A percentile compares a stretch with the other conserved stretches of the same genome.
phyloP scores from a whole-genome alignment of 148 eudicot genomes.

The Mesembryanthemum crystallinum region DNA sequence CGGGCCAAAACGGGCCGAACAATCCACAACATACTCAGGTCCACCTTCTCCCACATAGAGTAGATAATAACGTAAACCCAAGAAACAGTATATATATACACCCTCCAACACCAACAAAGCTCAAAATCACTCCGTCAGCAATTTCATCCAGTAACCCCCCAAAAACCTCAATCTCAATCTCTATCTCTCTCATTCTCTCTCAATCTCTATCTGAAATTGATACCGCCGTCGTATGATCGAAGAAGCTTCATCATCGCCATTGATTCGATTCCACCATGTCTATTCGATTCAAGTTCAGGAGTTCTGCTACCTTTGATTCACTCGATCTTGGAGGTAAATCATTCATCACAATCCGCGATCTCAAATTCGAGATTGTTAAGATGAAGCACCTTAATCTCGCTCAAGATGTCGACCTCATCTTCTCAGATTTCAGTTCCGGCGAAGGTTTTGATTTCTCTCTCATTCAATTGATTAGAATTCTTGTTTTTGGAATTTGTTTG shows the following conservation, averaged over 20 bases:
- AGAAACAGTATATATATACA: not conserved
- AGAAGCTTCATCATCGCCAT: too few species aligned
- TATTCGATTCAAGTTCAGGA: conserved; percentile 57
- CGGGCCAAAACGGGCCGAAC: too few species aligned
- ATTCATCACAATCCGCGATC: conserved; percentile 50
- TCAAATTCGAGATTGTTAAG: conserved; percentile 42
- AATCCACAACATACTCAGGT: too few species aligned
- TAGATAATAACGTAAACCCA: too few species aligned
- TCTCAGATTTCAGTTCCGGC: conserved; percentile 54
- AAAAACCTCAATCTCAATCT: not conserved
- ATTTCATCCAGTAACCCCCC: not conserved
- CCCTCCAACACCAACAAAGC: not conserved
- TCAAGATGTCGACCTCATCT: conserved; percentile 52
- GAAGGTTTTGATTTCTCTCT: conserved; percentile 29
- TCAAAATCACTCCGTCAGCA: not conserved
- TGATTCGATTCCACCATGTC: conserved; percentile 38
- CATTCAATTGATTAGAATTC: not conserved
- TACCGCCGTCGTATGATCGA: conserved; percentile 12
- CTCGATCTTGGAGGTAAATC: conserved; percentile 47
- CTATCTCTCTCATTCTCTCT: not conserved
- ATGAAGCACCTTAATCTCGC: conserved; percentile 39
- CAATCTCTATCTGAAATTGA: not conserved
- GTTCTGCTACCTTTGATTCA: conserved; percentile 48
- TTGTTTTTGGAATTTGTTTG: not conserved
- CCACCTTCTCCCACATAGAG: too few species aligned